phyloP scores from a whole-genome alignment of 2,329 filamentous ascomycete genomes.

The Colletotrichum sp. region DNA sequence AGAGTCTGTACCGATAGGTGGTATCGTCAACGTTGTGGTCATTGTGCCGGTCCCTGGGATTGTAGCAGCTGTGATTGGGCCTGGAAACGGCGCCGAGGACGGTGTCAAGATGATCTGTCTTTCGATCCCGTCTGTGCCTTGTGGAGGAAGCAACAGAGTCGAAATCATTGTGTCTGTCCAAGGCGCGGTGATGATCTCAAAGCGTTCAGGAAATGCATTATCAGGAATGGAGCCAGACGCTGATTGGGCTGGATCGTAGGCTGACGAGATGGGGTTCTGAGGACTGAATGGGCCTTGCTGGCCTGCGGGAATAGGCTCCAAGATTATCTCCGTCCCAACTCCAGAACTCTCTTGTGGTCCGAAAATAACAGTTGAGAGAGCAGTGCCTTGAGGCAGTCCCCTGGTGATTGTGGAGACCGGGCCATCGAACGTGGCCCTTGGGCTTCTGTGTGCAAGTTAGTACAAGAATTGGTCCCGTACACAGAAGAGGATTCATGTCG shows the following conservation, averaged over 20 bases:
- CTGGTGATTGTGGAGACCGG: not conserved
- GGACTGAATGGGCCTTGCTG: not conserved
- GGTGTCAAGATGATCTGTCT: not conserved
- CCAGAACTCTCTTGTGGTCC: not conserved
- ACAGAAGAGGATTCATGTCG: rapidly evolving
- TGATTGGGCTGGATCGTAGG: not conserved
- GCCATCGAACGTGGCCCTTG: not conserved
- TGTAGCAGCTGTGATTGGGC: not conserved
- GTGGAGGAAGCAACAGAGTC: not conserved
- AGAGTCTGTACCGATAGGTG: not conserved
- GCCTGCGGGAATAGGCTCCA: not conserved
- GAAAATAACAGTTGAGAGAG: not conserved
- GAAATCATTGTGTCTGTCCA: not conserved
- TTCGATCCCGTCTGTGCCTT: not conserved
- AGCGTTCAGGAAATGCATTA: not conserved
- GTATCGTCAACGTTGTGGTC: not conserved
- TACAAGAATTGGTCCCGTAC: not conserved
- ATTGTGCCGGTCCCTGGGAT: not conserved
- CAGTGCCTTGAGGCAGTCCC: not conserved
- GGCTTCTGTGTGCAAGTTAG: not conserved
- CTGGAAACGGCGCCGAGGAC: not conserved
- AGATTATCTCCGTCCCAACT: not conserved
- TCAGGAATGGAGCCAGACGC: not conserved
- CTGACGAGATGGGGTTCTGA: not conserved
- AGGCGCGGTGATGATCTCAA: not conserved